phyloP scores from a whole-genome alignment of 1,139 yeast species.

The Suhomyces wounanorum region DNA sequence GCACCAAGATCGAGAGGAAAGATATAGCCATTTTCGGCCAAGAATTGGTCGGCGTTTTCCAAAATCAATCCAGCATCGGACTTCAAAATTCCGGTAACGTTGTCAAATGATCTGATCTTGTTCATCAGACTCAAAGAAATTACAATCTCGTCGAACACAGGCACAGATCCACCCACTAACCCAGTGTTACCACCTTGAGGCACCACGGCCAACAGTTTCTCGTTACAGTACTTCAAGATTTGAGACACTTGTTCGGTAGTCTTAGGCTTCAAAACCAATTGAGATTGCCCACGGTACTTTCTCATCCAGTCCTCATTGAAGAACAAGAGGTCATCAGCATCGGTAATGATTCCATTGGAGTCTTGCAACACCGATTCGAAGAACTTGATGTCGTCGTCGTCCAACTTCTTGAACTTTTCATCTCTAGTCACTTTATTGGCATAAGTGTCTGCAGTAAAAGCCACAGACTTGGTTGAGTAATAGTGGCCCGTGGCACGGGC shows the following conservation, averaged over 20 bases:
- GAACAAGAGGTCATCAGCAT: slow-evolving; percentile 63
- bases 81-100: slow-evolving; percentile 80
- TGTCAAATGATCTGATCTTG: slow-evolving; percentile 78
- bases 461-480: slow-evolving; percentile 46
- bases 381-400: slow-evolving; percentile 56
- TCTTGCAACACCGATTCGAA: slow-evolving; percentile 61
- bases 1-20: slow-evolving; percentile 97
- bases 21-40: slow-evolving; percentile 80
- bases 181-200: slow-evolving; percentile 99
- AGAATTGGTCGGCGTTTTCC: slow-evolving; percentile 79
- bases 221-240: slow-evolving; percentile 82
- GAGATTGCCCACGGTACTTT: slow-evolving; percentile 86
- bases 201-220: slow-evolving; percentile 75
- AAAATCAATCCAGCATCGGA: slow-evolving; percentile 90
- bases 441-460: slow-evolving; percentile 65
- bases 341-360: slow-evolving; percentile 51
- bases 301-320: slow-evolving; percentile 97
- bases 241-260: slow-evolving; percentile 75
- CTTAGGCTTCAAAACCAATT: slow-evolving; percentile 81
- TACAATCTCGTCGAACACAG: slow-evolving; percentile 89
- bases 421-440: slow-evolving; percentile 54
- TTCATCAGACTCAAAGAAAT: slow-evolving; percentile 71
- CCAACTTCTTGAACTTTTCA: slow-evolving; percentile 47
- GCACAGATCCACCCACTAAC: slow-evolving; percentile 91
- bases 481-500: not conserved